These are phyloP conservation scores for Aphanomyces stellatus DNA, from an alignment of 352 stramenopile species.

Conservation along the genomic window DNA sequence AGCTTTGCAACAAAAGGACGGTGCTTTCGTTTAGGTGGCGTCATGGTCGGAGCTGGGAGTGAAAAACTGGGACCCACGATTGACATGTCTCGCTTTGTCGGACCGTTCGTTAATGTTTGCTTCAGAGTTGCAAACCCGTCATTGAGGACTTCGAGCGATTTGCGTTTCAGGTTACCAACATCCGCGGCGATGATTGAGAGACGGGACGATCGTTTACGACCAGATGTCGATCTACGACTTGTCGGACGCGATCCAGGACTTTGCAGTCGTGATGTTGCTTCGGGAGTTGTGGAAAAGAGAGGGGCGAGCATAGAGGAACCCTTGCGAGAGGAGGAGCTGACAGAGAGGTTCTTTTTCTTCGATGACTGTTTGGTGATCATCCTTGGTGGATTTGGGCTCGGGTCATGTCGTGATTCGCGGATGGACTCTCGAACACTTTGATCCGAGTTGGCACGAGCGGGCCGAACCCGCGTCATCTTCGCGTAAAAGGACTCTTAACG, in stretches of 20 bases:
- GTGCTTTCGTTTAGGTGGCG: not conserved
- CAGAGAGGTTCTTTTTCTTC: not conserved
- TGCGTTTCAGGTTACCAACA: conserved; percentile 52
- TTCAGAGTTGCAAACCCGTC: not conserved
- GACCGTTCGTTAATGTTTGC: not conserved
- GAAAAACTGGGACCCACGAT: not conserved
- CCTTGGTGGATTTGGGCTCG: no score
- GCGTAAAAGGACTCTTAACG: no score
- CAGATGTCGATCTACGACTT: no score
- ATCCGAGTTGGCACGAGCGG: not conserved
- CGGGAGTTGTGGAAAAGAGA: no score
- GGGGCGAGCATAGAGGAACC: no score
- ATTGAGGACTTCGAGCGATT: conserved; percentile 18
- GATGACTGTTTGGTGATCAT: no score
- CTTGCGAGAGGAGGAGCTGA: not conserved
- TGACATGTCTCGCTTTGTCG: not conserved
- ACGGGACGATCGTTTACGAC: conserved; percentile 1
- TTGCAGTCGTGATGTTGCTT: no score
- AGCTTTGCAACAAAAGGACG: not conserved
- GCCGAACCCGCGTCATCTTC: not conserved
- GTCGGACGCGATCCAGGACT: no score
- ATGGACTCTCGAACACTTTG: not conserved
- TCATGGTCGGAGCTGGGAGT: not conserved
- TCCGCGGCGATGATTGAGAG: not conserved
- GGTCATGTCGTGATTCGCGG: not conserved